Conservation (phyloP, 306 rosid species). For the Pueraria montana region DNA sequence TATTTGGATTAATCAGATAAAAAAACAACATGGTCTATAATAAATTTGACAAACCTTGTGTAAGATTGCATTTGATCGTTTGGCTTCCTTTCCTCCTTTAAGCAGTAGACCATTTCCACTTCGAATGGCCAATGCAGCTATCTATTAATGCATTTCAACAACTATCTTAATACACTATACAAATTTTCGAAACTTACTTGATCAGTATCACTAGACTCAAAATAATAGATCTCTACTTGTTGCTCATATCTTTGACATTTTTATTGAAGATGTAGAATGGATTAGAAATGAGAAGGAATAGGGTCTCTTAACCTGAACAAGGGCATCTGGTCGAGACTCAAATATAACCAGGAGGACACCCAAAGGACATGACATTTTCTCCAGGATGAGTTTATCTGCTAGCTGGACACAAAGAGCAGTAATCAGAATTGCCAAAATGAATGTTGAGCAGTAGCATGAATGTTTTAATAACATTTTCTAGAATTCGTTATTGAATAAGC, state of each 20-base stretch:
- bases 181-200: neutral
- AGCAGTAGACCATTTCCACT: slow-evolving; percentile 95
- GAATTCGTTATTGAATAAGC: slow-evolving; percentile 1
- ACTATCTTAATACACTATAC: neutral
- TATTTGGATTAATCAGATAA: slow-evolving; percentile 19
- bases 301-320: slow-evolving; percentile 77
- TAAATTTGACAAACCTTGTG: slow-evolving; percentile 75
- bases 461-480: neutral
- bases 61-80: slow-evolving; percentile 75
- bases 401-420: slow-evolving; percentile 72
- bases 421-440: slow-evolving; percentile 43
- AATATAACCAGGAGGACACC: slow-evolving; percentile 90
- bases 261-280: slow-evolving; percentile 11
- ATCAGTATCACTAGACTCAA: neutral
- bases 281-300: slow-evolving; percentile 30
- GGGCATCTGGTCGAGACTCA: slow-evolving; percentile 98
- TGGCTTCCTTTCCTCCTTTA: slow-evolving; percentile 96
- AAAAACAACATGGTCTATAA: slow-evolving; percentile 1
- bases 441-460: slow-evolving; percentile 13
- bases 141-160: slow-evolving; percentile 61
- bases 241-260: slow-evolving; percentile 30
- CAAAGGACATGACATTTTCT: slow-evolving; percentile 80
- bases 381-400: slow-evolving; percentile 80
- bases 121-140: slow-evolving; percentile 88
- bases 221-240: slow-evolving; percentile 18